Evolutionary conservation across 257 asterid genomes (phyloP).

Genomic region (Galeopsis tetrahit): DNA sequence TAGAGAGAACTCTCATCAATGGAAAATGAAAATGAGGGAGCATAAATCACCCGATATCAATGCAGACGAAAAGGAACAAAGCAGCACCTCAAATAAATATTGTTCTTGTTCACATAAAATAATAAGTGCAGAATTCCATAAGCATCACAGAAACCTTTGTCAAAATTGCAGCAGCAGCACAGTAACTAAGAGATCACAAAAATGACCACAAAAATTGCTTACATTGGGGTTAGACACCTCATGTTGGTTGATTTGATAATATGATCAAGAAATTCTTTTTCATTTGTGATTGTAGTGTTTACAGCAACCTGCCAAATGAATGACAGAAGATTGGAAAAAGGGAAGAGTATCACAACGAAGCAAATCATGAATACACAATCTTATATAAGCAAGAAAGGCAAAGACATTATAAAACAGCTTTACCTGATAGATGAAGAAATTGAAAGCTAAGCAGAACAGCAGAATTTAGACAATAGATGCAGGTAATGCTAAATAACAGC

Average conservation of each 20-base stretch:
- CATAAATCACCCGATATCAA: slow-evolving; percentile 10
- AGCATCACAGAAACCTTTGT: slow-evolving; percentile 14
- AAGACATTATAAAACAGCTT: not conserved
- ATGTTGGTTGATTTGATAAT: slow-evolving; percentile 95
- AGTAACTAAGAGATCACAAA: slow-evolving; percentile 11
- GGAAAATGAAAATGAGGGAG: slow-evolving; percentile 22
- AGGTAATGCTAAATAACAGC: not conserved
- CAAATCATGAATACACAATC: not conserved
- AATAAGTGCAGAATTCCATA: not conserved
- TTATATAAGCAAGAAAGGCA: not conserved
- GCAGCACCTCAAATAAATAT: slow-evolving; percentile 1
- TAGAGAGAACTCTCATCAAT: not conserved
- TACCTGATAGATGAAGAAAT: slow-evolving; percentile 11
- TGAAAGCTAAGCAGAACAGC: slow-evolving; percentile 8
- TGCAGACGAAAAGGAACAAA: slow-evolving; percentile 18
- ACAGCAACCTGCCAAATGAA: slow-evolving; percentile 83
- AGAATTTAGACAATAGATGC: slow-evolving; percentile 1
- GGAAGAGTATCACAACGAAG: slow-evolving; percentile 11
- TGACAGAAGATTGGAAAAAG: not conserved
- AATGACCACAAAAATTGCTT: slow-evolving; percentile 50
- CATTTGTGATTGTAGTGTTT: slow-evolving; percentile 82
- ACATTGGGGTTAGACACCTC: slow-evolving; percentile 94
- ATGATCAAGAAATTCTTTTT: slow-evolving; percentile 93
- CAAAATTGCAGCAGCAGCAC: not conserved
- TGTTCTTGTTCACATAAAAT: not conserved